phyloP scores from a whole-genome alignment of 306 rosid genomes.

The Dicorynia guianensis region DNA sequence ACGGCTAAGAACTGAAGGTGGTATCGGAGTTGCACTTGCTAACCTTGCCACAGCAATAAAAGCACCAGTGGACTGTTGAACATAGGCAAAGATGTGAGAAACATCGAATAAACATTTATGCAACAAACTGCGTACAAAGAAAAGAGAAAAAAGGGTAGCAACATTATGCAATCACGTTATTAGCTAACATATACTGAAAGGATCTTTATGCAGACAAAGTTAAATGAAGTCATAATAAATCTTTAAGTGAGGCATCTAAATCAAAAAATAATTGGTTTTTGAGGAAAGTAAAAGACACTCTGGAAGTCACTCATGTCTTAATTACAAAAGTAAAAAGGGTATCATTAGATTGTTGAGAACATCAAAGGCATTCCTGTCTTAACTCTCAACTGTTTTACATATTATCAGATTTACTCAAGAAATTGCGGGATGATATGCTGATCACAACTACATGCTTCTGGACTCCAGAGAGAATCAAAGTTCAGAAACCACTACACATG shows the following conservation, averaged over 20 bases:
- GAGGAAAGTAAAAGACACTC: not conserved
- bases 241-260: not conserved
- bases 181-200: not conserved
- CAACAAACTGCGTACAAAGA: not conserved
- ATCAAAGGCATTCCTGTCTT: not conserved
- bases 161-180: not conserved
- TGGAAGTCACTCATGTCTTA: not conserved
- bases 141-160: not conserved
- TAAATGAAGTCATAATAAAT: not conserved
- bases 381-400: not conserved
- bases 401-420: constrained; percentile 7
- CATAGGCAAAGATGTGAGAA: constrained; percentile 15
- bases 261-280: not conserved
- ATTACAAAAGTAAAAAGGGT: not conserved
- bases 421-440: constrained; percentile 28
- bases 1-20: constrained; percentile 40
- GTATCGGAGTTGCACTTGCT: constrained; percentile 75
- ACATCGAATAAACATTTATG: not conserved
- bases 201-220: constrained; percentile 13
- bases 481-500: constrained; percentile 21
- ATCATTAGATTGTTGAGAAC: constrained; percentile 14
- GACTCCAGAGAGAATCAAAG: not conserved
- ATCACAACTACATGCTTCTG: not conserved
- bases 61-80: constrained; percentile 66
- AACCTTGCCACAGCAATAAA: constrained; percentile 69